Conservation (phyloP, 371 early-diverging fungal genomes). For the Mortierella sp. region DNA sequence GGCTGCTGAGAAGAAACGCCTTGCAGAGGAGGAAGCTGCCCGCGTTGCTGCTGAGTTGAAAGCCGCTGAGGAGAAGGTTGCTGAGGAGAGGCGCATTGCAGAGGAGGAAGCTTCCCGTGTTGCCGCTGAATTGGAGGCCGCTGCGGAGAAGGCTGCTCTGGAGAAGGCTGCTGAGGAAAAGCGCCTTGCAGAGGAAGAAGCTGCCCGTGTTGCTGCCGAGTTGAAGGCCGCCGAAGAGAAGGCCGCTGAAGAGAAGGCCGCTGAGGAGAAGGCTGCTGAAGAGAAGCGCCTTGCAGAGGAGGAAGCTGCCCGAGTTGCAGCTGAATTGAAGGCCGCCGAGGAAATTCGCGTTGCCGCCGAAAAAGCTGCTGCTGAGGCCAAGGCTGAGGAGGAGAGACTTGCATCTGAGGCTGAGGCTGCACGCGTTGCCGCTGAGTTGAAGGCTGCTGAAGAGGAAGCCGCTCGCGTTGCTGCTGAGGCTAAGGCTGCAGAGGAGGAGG, state of each 20-base stretch:
- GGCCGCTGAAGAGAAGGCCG: constrained; percentile 12
- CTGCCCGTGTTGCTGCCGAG: constrained; percentile 26
- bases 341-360: too few relatives aligned
- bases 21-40: constrained; percentile 34
- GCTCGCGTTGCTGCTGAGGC: constrained; percentile 16
- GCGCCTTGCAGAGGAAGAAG: constrained; percentile 32
- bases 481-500: constrained; percentile 17
- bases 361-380: constrained; percentile 64
- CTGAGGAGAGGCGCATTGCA: constrained; percentile 15
- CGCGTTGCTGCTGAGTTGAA: constrained; percentile 20
- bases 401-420: constrained; percentile 58
- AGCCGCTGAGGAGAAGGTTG: constrained; percentile 28
- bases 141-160: constrained; percentile 21
- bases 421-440: constrained; percentile 20
- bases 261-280: constrained; percentile 28
- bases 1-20: constrained; percentile 31
- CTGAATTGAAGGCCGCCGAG: constrained; percentile 9
- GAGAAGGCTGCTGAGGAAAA: constrained; percentile 29
- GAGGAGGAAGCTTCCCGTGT: constrained; percentile 27
- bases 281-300: constrained; percentile 16
- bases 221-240: neutral
- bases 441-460: constrained; percentile 12
- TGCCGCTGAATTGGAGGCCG: constrained; percentile 28
- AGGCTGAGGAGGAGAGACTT: constrained; percentile 42
- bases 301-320: constrained; percentile 15